Evolutionary conservation across 257 asterid species (phyloP), one percentile per base, ranked within the genome.

Genomic region (Anisodus acutangulus): DNA sequence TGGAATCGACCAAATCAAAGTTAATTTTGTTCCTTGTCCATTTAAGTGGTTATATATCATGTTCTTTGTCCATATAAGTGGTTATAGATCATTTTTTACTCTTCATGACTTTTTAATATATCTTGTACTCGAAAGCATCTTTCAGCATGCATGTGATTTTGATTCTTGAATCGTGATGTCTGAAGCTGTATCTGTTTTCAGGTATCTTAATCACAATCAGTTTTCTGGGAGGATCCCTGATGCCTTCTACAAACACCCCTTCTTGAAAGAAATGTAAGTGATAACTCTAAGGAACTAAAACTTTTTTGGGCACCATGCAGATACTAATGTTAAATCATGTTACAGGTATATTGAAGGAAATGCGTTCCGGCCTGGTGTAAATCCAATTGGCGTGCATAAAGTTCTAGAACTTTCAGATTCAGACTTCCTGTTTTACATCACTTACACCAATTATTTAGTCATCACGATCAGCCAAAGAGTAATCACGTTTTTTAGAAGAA

Each of bases 201-300:
- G 99, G 92, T 95, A 95, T 92, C 87, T 95, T 90, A 98, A 94
- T 86, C 97, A 95, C 89, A 95, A 95, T 90, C 97, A 94, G 59
- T 94, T 95, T 88, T 86, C 98, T 4, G 99, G 98, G 67, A 91
- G 97, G 85, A 93, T 95, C 57, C 98, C 99, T n/a, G 97, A 95
- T 86, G 93, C 95, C 86, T 94, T 95, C 91, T 95, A 94, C 92
- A 95, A 91, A 88, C 99, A 94, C 87, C 95, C 97, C 80, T 93
- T 91, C 87, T 85, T 95, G 85, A 95, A 95, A 91, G 99, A 95
- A 91, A 87, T 95, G 98, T 95, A 85, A 89, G 97, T 84, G 57
- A 64, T 10, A 26, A 82, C 64, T 55, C 17, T 59, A 59, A 59
- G 26, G 57, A 41, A 11, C 39, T 57, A 74, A 41, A 60, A 64